Evolutionary conservation across 306 rosid genomes (phyloP).

Genomic region (Cucurbita moschata): DNA sequence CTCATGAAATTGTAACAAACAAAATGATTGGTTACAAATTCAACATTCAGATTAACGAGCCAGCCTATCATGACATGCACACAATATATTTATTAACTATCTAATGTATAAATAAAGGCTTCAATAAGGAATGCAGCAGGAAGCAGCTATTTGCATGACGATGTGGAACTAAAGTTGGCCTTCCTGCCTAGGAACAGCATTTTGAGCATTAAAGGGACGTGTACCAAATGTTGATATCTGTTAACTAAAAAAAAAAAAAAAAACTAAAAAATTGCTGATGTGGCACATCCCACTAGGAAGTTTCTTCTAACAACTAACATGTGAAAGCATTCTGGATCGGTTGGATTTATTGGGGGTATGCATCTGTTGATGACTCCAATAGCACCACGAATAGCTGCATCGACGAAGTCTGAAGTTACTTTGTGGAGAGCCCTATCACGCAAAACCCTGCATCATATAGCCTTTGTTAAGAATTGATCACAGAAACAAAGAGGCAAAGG

Average conservation of each 20-base stretch:
- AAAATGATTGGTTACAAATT: constrained; percentile 1
- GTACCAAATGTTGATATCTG: background rate
- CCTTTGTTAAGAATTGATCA: background rate
- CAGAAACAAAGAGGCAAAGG: constrained; percentile 8
- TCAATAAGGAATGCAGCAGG: background rate
- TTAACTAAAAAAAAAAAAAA: too few relatives aligned
- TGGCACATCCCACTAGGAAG: background rate
- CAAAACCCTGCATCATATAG: constrained; percentile 47
- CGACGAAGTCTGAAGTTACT: constrained; percentile 96
- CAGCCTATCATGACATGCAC: background rate
- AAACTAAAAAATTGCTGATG: background rate
- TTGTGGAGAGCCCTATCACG: constrained; percentile 98
- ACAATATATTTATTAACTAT: background rate
- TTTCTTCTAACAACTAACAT: constrained; percentile 49
- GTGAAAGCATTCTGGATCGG: constrained; percentile 99
- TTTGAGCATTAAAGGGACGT: background rate
- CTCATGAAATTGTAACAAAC: background rate
- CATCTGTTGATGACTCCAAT: constrained; percentile 87
- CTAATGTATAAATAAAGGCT: background rate
- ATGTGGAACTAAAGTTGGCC: background rate
- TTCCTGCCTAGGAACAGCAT: background rate
- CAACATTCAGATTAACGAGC: background rate
- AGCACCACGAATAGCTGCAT: constrained; percentile 90
- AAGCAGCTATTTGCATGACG: background rate
- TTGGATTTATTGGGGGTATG: constrained; percentile 95